Base-by-base conservation (phyloP, 2,329 filamentous ascomycete genomes). In the Talaromyces islandicus region DNA sequence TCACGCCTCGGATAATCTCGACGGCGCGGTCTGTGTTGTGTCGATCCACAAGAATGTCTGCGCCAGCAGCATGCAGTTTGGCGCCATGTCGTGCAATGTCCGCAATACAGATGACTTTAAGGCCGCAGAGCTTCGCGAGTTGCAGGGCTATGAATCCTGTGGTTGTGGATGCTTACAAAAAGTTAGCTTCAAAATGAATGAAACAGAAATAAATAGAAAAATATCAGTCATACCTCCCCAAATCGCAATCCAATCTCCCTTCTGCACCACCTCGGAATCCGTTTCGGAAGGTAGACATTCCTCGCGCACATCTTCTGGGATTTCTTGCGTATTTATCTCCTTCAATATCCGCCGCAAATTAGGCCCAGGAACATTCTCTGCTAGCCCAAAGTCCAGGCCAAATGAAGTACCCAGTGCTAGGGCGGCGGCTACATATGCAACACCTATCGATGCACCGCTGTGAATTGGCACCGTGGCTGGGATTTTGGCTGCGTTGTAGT, bases 201-300 rank as follows among this genome's bases (percentile, higher is more conserved):
- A 35, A 32, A 24, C 1, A 12, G 52, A 11, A 7, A 29, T 6
- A 19, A 7, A 17, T 4, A 19, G 7, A 10, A 43, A 29, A 41
- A 11, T n/a, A 17, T 6, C 11, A n/a, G 21, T 65, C 52, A 10
- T 55, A 79, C 85, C 89, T 60, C 89, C 89, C 88, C 89, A 92
- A 53, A 92, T 84, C 1, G 84, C 85, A 43, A 92, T 74, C 83
- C 87, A 91, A 62, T 92, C 88, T 0, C 86, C 88, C 0, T 73
- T 65, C 48, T 77, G 76, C 0, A 85, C 82, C 9, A 85, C 76
- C 63, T 89, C 86, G 0, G 70, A 66, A 1, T 75, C 67, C 0
- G 69, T 64, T 6, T 88, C 83, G 0, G 81, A 80, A 41, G 55
- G 56, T n/a, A 89, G 78, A 59, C 85, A 87, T 69, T 91, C 88